phyloP scores from a whole-genome alignment of 78 protist species.

The Cavenderia fasciculata region DNA sequence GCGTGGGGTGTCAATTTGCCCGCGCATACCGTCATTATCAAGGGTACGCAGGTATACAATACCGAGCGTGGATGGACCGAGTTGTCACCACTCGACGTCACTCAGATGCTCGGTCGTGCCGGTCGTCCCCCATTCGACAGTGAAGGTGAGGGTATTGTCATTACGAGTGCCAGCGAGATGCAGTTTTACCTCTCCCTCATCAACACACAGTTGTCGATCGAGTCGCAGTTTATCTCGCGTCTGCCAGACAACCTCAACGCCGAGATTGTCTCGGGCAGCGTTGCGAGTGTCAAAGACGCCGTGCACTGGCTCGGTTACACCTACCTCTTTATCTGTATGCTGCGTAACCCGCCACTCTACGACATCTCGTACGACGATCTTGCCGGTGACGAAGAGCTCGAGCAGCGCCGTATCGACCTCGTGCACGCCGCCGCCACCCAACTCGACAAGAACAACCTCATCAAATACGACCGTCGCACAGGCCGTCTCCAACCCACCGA shows the following conservation, averaged over 20 bases:
- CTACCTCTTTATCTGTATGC: constrained; percentile 98
- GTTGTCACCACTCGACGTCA: constrained; percentile 94
- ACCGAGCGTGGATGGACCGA: constrained; percentile 98
- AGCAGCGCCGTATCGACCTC: constrained; percentile 89
- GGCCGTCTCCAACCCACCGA: constrained; percentile 92
- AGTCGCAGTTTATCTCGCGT: constrained; percentile 90
- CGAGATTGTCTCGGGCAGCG: constrained; percentile 97
- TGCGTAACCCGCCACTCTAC: constrained; percentile 94
- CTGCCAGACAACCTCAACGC: constrained; percentile 98
- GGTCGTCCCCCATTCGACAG: constrained; percentile 99
- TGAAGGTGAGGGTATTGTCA: constrained; percentile 97
- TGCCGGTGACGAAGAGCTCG: constrained; percentile 79
- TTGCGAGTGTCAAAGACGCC: constrained; percentile 92
- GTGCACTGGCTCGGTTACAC: constrained; percentile 97
- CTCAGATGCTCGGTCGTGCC: constrained; percentile 99
- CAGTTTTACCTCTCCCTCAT: constrained; percentile 96
- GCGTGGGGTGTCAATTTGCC: constrained; percentile 99
- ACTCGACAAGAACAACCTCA: constrained; percentile 89
- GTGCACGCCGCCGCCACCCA: constrained; percentile 94
- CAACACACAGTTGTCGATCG: constrained; percentile 99
- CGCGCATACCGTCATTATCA: constrained; percentile 99
- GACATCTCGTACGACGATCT: constrained; percentile 81
- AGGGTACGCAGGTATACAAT: constrained; percentile 98
- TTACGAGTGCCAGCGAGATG: constrained; percentile 95
- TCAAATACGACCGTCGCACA: constrained; percentile 93